These are phyloP conservation scores for Ustilaginoidea virens DNA, from an alignment of 2,329 filamentous ascomycete species.

Conservation along the genomic window DNA sequence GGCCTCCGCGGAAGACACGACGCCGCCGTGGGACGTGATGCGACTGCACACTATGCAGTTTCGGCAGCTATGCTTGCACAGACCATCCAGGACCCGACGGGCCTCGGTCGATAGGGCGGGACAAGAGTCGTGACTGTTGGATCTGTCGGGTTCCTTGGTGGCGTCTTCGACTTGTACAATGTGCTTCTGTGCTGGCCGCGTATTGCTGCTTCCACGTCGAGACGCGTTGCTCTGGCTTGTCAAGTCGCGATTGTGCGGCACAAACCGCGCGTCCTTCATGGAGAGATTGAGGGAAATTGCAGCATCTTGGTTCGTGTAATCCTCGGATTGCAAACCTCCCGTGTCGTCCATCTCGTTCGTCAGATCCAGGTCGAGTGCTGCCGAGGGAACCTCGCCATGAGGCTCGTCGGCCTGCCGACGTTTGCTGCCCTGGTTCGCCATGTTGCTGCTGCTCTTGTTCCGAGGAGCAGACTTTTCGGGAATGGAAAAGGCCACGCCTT, in stretches of 20 bases:
- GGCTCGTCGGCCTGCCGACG: constrained; percentile 12
- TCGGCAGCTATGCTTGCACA: constrained; percentile 37
- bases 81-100: constrained; percentile 33
- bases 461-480: constrained; percentile 18
- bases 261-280: constrained; percentile 7
- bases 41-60: constrained; percentile 44
- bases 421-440: constrained; percentile 28
- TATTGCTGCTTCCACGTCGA: constrained; percentile 12
- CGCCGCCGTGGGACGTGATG: constrained; percentile 29
- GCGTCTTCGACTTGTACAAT: constrained; percentile 10
- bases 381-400: constrained; percentile 4
- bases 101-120: constrained; percentile 36
- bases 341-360: constrained; percentile 20
- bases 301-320: constrained; percentile 18
- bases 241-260: constrained; percentile 4
- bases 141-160: constrained; percentile 11
- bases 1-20: constrained; percentile 21
- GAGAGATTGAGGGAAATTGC: constrained; percentile 17
- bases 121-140: constrained; percentile 16
- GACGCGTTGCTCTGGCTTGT: constrained; percentile 12
- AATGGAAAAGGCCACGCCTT: constrained; percentile 24
- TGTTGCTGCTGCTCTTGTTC: constrained; percentile 14
- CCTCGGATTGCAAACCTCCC: constrained; percentile 17
- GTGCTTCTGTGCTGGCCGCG: constrained; percentile 13
- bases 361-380: constrained; percentile 11